phyloP scores from a whole-genome alignment of 495 filamentous ascomycete species.

The Penicillium herquei region DNA sequence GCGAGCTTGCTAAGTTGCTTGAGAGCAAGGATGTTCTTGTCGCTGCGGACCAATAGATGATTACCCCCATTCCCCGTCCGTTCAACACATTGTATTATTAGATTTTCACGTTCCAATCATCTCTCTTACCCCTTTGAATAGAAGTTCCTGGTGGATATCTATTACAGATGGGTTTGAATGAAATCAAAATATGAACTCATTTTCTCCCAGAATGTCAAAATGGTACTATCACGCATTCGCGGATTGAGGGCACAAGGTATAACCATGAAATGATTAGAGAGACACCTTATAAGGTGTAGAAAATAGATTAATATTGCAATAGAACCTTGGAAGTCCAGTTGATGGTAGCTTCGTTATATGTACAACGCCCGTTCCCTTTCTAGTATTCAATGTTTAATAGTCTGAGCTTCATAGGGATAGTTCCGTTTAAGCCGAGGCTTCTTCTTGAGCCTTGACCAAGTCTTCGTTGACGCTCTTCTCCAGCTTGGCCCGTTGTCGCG shows the following conservation, averaged over 20 bases:
- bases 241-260: too few species aligned
- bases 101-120: constrained; percentile 10
- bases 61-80: not conserved
- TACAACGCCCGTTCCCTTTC: constrained; percentile 3
- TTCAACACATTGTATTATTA: constrained; percentile 13
- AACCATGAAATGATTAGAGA: too few species aligned
- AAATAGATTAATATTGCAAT: too few species aligned
- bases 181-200: too few species aligned
- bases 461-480: constrained; percentile 75
- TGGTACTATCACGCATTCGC: too few species aligned
- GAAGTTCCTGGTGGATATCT: not conserved
- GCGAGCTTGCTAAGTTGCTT: constrained; percentile 84
- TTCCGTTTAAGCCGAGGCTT: constrained; percentile 9
- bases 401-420: too few species aligned
- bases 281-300: too few species aligned
- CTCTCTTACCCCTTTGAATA: not conserved
- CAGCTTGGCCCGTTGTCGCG: constrained; percentile 82
- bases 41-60: constrained; percentile 43
- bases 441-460: constrained; percentile 39
- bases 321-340: constrained; percentile 12
- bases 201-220: too few species aligned
- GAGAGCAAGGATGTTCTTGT: constrained; percentile 86
- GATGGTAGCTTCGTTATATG: constrained; percentile 14
- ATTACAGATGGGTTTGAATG: too few species aligned
- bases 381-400: too few species aligned